Conservation (phyloP, 768 basidiomycete genomes). For the Kwoniella sp. region DNA sequence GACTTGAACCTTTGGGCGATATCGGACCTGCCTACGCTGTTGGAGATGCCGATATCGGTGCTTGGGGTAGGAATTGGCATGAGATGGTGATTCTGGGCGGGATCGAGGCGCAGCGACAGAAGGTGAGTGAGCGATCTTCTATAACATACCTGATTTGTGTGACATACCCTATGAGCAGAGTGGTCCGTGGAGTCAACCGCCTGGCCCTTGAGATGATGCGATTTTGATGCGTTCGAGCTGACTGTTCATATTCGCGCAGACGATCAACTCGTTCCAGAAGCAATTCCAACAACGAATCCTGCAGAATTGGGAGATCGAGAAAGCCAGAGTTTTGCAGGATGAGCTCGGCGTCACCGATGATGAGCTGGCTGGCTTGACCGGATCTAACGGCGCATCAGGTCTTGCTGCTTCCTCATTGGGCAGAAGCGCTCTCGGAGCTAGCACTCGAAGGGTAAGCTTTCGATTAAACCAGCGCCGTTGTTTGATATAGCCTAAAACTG, state of each 20-base stretch:
- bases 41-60: conserved; percentile 36
- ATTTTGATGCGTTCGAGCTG: too few relatives aligned
- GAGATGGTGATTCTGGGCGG: conserved; percentile 51
- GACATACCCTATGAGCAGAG: too few relatives aligned
- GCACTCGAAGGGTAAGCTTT: conserved; percentile 38
- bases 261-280: conserved; percentile 43
- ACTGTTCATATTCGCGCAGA: too few relatives aligned
- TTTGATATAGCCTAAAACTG: too few relatives aligned
- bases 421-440: conserved; percentile 39
- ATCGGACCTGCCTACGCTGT: conserved; percentile 27
- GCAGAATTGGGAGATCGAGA: conserved; percentile 49
- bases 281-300: conserved; percentile 48
- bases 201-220: too few relatives aligned
- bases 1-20: conserved; percentile 26
- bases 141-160: not conserved
- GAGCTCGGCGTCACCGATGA: conserved; percentile 51
- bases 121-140: conserved; percentile 28
- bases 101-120: conserved; percentile 46
- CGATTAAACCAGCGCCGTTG: too few relatives aligned
- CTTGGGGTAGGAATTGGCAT: conserved; percentile 51
- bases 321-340: conserved; percentile 45
- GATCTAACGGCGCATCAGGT: conserved; percentile 7
- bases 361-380: conserved; percentile 31
- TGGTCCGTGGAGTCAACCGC: too few relatives aligned
- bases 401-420: conserved; percentile 33